Evolutionary conservation across 129 eudicot genomes (phyloP).

Genomic region (Helianthus annuus): HanXRQr2.0-SUNRISE NC_035449.2:194834117-194834616

Average conservation of each 20-base stretch:
- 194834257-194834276: conserved; percentile 72
- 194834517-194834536: conserved; percentile 27
- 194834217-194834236: conserved; percentile 41
- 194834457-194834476: conserved; percentile 60
- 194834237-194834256: conserved; percentile 62
- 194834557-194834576: conserved; percentile 76
- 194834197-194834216: conserved; percentile 64
- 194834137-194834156: conserved; percentile 67
- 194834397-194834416: conserved; percentile 34
- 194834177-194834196: conserved; percentile 57
- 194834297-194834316: conserved; percentile 87
- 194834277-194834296: conserved; percentile 87
- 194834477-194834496: conserved; percentile 75
- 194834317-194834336: conserved; percentile 79
- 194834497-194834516: conserved; percentile 40
- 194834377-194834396: conserved; percentile 29
- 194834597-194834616: conserved; percentile 49
- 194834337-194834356: conserved; percentile 39
- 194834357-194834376: conserved; percentile 36
- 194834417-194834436: conserved; percentile 46
- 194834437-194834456: conserved; percentile 54
- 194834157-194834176: conserved; percentile 94
- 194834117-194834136: conserved; percentile 22
- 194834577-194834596: conserved; percentile 71
- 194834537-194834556: conserved; percentile 41